Evolutionary conservation across 805 yeast species (phyloP).

Genomic region (Myxozyma sirexii): DNA sequence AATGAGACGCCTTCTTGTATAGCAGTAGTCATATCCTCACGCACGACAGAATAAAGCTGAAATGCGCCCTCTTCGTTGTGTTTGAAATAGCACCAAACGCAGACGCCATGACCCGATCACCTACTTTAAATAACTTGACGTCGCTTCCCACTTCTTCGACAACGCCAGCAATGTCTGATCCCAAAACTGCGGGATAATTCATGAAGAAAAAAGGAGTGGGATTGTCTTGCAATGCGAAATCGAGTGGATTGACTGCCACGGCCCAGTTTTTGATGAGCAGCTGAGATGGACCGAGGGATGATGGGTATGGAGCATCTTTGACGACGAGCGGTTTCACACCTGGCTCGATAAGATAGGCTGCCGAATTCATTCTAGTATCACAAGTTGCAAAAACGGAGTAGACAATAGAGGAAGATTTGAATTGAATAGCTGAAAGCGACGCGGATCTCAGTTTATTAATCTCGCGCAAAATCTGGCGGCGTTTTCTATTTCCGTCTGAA

Average conservation of each 20-base stretch:
- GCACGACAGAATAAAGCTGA: neutral
- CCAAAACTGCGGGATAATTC: constrained; percentile 31
- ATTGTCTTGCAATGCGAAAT: constrained; percentile 23
- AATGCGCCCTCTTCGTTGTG: constrained; percentile 1
- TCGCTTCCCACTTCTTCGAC: constrained; percentile 36
- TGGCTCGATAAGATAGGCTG: neutral
- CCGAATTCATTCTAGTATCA: too few relatives aligned
- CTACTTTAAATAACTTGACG: constrained; percentile 28
- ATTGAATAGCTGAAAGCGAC: too few relatives aligned
- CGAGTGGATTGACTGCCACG: constrained; percentile 38
- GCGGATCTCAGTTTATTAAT: too few relatives aligned
- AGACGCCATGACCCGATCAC: constrained; percentile 28
- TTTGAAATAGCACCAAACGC: neutral
- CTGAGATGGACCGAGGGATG: neutral
- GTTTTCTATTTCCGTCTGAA: too few relatives aligned
- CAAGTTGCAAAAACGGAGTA: too few relatives aligned
- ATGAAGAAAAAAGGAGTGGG: neutral
- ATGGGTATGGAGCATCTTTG: neutral
- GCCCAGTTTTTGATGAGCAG: constrained; percentile 35
- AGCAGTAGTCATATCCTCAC: neutral
- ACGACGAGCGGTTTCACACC: neutral
- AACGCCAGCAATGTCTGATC: constrained; percentile 38
- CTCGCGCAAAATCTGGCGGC: too few relatives aligned
- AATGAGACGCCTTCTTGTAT: constrained; percentile 32
- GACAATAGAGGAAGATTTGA: too few relatives aligned